These are phyloP conservation scores for Exophiala dermatitidis DNA, from an alignment of 2,329 filamentous ascomycete species.

Conservation along the genomic window DNA sequence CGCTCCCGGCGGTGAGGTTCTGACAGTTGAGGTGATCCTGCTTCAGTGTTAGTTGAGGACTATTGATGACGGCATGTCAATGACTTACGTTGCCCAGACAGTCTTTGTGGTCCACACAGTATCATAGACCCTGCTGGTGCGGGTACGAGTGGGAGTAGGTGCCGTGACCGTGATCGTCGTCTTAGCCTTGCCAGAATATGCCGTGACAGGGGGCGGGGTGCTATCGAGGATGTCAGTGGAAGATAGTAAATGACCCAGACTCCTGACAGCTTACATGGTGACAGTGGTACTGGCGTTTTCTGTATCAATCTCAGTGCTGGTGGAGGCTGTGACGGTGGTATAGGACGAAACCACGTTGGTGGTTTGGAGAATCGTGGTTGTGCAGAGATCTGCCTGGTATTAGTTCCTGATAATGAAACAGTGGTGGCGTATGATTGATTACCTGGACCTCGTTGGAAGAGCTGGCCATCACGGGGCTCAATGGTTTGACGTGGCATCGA, in stretches of 20 bases:
- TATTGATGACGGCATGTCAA: too few relatives aligned
- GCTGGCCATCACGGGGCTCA: constrained; percentile 1
- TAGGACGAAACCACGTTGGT: constrained; percentile 11
- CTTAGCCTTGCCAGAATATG: constrained; percentile 15
- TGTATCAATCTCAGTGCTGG: constrained; percentile 20
- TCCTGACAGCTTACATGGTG: constrained; percentile 14
- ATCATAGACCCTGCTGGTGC: constrained; percentile 7
- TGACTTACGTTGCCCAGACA: constrained; percentile 19
- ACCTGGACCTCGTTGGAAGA: constrained; percentile 16
- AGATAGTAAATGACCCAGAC: not conserved
- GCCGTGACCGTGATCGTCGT: constrained; percentile 20
- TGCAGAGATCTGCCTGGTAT: constrained; percentile 17
- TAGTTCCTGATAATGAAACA: not conserved
- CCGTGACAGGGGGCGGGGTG: constrained; percentile 21
- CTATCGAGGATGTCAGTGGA: constrained; percentile 2
- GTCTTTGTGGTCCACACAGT: constrained; percentile 20
- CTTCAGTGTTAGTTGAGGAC: not conserved
- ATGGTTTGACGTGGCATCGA: not conserved
- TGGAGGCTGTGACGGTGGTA: constrained; percentile 17
- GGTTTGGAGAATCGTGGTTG: constrained; percentile 17
- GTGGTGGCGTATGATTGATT: not conserved
- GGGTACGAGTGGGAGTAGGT: constrained; percentile 19
- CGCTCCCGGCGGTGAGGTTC: constrained; percentile 11
- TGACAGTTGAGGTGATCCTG: constrained; percentile 20
- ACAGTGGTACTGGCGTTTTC: constrained; percentile 14